Percentiles rank a stretch among this genome's conserved stretches.
These are phyloP conservation scores for Lodderomyces orthopsilosis DNA, from an alignment of 1,139 yeast genomes.

Conservation along the genomic window DNA sequence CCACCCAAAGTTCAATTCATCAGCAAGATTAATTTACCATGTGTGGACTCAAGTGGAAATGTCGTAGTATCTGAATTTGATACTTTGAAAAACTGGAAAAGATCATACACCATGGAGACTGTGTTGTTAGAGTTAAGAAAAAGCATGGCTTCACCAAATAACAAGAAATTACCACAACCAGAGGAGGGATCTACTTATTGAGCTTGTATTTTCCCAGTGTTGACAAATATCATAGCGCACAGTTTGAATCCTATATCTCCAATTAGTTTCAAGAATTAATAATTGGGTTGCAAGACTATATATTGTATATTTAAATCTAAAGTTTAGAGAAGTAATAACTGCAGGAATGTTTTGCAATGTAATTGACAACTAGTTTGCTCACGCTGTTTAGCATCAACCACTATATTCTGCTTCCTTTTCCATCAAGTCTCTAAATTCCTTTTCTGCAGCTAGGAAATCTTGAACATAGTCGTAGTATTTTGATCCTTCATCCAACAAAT, in stretches of 20 bases:
- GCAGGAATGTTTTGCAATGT: too few species aligned
- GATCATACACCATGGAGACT: slow-evolving; percentile 88
- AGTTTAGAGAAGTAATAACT: background rate
- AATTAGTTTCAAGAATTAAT: too few species aligned
- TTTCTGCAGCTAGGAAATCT: slow-evolving; percentile 40
- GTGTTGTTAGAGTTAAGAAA: slow-evolving; percentile 82
- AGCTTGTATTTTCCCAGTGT: slow-evolving; percentile 5
- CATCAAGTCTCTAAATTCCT: slow-evolving; percentile 34
- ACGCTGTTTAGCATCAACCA: background rate
- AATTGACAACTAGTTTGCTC: too few species aligned
- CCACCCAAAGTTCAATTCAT: slow-evolving; percentile 83
- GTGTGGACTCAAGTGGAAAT: slow-evolving; percentile 72
- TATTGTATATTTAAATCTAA: background rate
- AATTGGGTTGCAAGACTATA: background rate
- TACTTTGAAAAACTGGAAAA: slow-evolving; percentile 79
- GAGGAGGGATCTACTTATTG: slow-evolving; percentile 77
- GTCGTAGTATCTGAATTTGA: slow-evolving; percentile 63
- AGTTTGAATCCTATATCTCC: too few species aligned
- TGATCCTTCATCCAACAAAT: slow-evolving; percentile 22
- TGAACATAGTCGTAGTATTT: slow-evolving; percentile 27
- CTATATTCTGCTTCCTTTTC: slow-evolving; percentile 19
- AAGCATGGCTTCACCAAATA: slow-evolving; percentile 76
- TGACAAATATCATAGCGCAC: too few species aligned
- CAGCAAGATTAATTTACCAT: slow-evolving; percentile 85
- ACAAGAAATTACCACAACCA: slow-evolving; percentile 88